Evolutionary conservation across 306 rosid genomes (phyloP).

Genomic region (Macrotyloma uniflorum): DNA sequence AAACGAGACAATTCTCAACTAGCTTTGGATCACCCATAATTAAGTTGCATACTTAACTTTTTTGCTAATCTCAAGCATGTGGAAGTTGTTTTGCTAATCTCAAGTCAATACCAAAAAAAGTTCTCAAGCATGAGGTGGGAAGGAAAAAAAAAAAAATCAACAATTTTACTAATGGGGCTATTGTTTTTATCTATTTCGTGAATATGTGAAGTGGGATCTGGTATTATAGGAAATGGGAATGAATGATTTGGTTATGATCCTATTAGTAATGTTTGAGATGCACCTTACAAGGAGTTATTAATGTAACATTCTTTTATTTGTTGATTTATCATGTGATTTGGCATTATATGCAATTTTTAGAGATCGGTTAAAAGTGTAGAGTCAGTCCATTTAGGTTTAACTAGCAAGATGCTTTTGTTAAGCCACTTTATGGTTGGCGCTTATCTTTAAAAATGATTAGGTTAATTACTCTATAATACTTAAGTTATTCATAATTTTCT

Average conservation of each 20-base stretch:
- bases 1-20: background rate
- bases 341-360: background rate
- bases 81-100: background rate
- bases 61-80: constrained; percentile 6
- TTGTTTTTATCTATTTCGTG: background rate
- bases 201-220: background rate
- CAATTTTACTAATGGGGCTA: background rate
- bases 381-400: background rate
- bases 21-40: background rate
- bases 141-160: no score
- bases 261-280: constrained; percentile 12
- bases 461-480: background rate
- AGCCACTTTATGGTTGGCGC: background rate
- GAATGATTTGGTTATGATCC: background rate
- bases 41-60: background rate
- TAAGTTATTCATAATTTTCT: background rate
- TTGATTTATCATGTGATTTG: background rate
- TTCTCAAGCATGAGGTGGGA: no score
- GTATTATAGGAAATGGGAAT: background rate
- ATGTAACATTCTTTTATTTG: background rate
- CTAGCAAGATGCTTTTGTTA: background rate
- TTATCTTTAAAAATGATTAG: background rate
- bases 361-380: background rate
- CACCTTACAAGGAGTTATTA: background rate
- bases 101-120: background rate